A percentile compares a stretch with the other conserved stretches of the same genome.
These are phyloP conservation scores for Geosmithia flava DNA, from an alignment of 2,329 filamentous ascomycete genomes.

Conservation along the genomic window DNA sequence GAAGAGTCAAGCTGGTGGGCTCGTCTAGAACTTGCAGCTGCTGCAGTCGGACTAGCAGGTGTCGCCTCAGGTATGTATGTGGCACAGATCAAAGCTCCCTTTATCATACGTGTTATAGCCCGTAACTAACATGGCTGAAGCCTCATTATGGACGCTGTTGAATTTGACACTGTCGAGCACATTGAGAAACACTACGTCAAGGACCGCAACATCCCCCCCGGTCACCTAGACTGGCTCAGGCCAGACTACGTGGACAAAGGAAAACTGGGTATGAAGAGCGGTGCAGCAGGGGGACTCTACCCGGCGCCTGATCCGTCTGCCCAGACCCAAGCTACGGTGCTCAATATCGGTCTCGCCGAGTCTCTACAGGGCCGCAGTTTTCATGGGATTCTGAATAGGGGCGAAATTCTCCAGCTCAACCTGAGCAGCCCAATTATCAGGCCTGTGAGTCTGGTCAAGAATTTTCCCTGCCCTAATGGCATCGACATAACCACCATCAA, in stretches of 20 bases:
- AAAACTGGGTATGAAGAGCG: conserved; percentile 30
- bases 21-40: too few relatives aligned
- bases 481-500: conserved; percentile 20
- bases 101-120: conserved; percentile 9
- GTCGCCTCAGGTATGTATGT: too few relatives aligned
- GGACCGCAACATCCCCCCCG: conserved; percentile 27
- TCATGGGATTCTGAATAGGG: too few relatives aligned
- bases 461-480: conserved; percentile 23
- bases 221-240: conserved; percentile 11
- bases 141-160: conserved; percentile 32
- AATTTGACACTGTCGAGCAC: conserved; percentile 37
- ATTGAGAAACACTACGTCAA: conserved; percentile 40
- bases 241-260: conserved; percentile 30
- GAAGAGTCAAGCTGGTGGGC: too few relatives aligned
- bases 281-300: conserved; percentile 18
- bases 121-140: conserved; percentile 6
- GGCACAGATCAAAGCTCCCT: background rate
- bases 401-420: too few relatives aligned
- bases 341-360: too few relatives aligned
- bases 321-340: too few relatives aligned
- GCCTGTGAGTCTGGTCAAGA: too few relatives aligned
- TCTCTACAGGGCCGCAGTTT: too few relatives aligned
- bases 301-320: too few relatives aligned
- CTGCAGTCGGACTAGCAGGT: too few relatives aligned
- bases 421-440: too few relatives aligned